Percentiles rank a stretch among this genome's conserved stretches.
phyloP scores from a whole-genome alignment of 140 eudicot species.

The Flaveria floridana region DNA sequence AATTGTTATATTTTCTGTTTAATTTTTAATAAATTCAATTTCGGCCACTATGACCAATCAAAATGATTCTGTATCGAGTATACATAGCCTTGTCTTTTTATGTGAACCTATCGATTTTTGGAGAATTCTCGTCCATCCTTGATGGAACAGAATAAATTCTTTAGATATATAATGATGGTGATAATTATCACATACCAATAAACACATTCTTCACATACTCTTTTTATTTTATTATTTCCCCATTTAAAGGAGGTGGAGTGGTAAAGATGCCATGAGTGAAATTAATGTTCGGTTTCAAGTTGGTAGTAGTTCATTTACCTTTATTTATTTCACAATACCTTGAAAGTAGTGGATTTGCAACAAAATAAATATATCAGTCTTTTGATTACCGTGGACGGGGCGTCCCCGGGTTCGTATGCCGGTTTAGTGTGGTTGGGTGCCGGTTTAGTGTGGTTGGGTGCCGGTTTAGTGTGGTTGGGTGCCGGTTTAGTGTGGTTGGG shows the following conservation, averaged over 20 bases:
- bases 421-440: no score
- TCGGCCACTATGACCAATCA: slow-evolving; percentile 18
- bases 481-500: no score
- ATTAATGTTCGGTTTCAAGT: background rate
- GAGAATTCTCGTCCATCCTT: slow-evolving; percentile 41
- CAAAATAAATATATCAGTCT: background rate
- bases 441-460: no score
- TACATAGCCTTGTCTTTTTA: slow-evolving; percentile 22
- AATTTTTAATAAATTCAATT: background rate
- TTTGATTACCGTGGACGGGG: no score
- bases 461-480: no score
- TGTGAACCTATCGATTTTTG: slow-evolving; percentile 33
- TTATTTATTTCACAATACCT: background rate
- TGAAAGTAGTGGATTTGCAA: background rate
- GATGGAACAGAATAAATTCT: slow-evolving; percentile 36
- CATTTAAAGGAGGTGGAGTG: background rate
- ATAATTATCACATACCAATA: slow-evolving; percentile 13
- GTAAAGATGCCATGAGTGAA: background rate
- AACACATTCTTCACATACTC: background rate
- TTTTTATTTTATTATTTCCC: background rate
- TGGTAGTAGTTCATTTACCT: no score
- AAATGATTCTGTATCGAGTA: slow-evolving; percentile 17
- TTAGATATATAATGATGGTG: slow-evolving; percentile 29
- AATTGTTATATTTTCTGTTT: no score
- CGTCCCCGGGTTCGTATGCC: no score